These are phyloP conservation scores for Calophaca sinica DNA, from an alignment of 306 rosid genomes.

Conservation along the genomic window DNA sequence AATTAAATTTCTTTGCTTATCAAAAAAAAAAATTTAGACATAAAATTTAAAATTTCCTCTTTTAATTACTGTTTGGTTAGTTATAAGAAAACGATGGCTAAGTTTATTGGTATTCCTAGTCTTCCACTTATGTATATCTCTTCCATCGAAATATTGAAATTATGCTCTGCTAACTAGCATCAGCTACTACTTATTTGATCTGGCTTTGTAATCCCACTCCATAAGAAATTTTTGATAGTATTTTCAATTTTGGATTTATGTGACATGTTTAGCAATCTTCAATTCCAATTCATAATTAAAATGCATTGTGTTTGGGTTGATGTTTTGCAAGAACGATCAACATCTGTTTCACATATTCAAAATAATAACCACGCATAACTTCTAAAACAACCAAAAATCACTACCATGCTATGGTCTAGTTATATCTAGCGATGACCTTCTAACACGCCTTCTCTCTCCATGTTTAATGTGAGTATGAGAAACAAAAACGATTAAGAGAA, in stretches of 20 bases:
- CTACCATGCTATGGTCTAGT: no score
- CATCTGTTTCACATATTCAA: conserved; percentile 1
- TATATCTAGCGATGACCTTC: no score
- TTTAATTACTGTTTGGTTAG: background rate
- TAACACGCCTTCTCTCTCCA: no score
- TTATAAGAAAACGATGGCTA: background rate
- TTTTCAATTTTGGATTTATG: background rate
- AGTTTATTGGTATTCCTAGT: background rate
- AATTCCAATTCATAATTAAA: background rate
- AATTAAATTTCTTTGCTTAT: no score
- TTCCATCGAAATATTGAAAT: background rate
- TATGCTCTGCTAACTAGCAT: background rate
- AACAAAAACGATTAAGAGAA: no score
- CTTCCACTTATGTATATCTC: conserved; percentile 1
- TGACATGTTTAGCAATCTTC: background rate
- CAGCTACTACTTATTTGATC: background rate
- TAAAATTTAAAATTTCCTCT: background rate
- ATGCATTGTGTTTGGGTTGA: background rate
- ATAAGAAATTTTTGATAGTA: background rate
- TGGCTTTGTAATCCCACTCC: background rate
- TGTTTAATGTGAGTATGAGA: no score
- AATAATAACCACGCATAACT: background rate
- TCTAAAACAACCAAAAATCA: no score
- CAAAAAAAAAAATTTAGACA: no score
- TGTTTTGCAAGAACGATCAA: background rate